Percentiles rank a stretch among this genome's conserved stretches.
These are phyloP conservation scores for Pichia sp. DNA, from an alignment of 1,139 yeast genomes.

Conservation along the genomic window DNA sequence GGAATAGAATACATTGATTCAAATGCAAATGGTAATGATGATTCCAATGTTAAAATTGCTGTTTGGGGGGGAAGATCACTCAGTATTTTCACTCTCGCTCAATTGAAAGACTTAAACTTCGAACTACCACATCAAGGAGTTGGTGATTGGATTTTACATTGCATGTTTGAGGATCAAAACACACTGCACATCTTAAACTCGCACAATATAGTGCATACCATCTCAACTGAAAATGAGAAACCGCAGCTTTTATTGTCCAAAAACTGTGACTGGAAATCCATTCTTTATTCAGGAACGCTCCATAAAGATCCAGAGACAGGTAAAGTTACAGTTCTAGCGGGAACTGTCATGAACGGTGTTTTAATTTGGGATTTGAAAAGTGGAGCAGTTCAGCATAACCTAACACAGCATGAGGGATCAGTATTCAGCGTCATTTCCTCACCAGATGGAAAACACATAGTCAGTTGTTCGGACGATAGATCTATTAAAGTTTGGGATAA, in stretches of 20 bases:
- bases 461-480: slow-evolving; percentile 91
- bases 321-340: slow-evolving; percentile 65
- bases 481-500: slow-evolving; percentile 75
- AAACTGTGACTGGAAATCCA: slow-evolving; percentile 69
- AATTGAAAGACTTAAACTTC: slow-evolving; percentile 24
- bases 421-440: slow-evolving; percentile 80
- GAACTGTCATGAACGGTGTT: slow-evolving; percentile 89
- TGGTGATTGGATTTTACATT: slow-evolving; percentile 75
- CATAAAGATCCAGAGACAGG: slow-evolving; percentile 36
- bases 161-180: slow-evolving; percentile 43
- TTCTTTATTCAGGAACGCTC: slow-evolving; percentile 81
- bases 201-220: slow-evolving; percentile 63
- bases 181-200: slow-evolving; percentile 62
- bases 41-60: slow-evolving; percentile 32
- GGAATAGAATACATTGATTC: slow-evolving; percentile 46
- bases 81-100: slow-evolving; percentile 37
- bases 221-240: slow-evolving; percentile 35
- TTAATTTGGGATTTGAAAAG: slow-evolving; percentile 63
- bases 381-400: slow-evolving; percentile 45
- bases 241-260: slow-evolving; percentile 38
- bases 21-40: slow-evolving; percentile 24
- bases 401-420: slow-evolving; percentile 83
- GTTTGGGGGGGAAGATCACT: slow-evolving; percentile 76
- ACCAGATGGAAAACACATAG: slow-evolving; percentile 48
- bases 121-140: slow-evolving; percentile 43